Conservation (phyloP, 2,329 filamentous ascomycete species). For the Alternaria panax region DNA sequence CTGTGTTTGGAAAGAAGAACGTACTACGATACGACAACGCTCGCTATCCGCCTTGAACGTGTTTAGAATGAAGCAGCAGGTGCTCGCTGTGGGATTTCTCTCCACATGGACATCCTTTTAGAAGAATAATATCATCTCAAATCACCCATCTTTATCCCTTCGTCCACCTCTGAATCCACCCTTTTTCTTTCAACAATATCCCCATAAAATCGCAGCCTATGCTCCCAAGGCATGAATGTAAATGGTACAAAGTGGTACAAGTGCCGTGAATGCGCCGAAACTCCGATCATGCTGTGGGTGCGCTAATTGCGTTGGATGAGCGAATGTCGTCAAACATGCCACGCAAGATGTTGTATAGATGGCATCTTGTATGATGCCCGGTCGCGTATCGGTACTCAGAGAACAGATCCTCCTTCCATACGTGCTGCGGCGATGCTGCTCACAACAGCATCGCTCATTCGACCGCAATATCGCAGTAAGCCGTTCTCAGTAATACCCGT, state of each 20-base stretch:
- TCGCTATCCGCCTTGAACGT: neutral
- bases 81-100: neutral
- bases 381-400: neutral
- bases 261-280: neutral
- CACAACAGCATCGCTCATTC: neutral
- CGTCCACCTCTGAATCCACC: neutral
- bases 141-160: neutral
- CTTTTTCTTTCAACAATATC: neutral
- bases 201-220: neutral
- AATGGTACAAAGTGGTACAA: conserved; percentile 2
- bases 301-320: neutral
- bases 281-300: neutral
- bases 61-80: neutral
- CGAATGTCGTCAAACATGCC: neutral
- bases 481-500: neutral
- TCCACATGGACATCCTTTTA: neutral
- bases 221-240: neutral
- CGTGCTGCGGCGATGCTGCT: neutral
- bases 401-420: neutral
- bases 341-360: neutral
- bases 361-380: neutral
- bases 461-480: neutral
- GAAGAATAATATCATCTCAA: neutral
- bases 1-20: neutral
- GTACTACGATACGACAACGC: neutral